Percentiles rank a stretch among this genome's conserved stretches.
phyloP scores from a whole-genome alignment of 352 stramenopile species.

The Sclerospora graminicola region DNA sequence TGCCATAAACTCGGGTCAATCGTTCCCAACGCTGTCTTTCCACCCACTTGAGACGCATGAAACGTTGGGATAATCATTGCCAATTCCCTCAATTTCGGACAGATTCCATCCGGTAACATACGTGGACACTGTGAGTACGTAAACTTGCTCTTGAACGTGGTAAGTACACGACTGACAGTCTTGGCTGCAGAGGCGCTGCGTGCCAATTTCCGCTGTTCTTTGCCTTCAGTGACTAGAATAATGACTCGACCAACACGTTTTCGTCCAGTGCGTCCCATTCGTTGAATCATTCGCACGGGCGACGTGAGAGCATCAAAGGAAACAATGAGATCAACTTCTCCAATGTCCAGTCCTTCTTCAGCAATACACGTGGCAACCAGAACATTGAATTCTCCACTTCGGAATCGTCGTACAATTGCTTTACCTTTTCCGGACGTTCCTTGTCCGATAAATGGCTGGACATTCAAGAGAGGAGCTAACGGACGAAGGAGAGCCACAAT shows the following conservation, averaged over 20 bases:
- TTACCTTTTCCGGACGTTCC: constrained; percentile 71
- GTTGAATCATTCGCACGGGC: constrained; percentile 92
- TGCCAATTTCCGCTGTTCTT: constrained; percentile 84
- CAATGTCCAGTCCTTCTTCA: constrained; percentile 94
- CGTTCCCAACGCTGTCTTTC: constrained; percentile 24
- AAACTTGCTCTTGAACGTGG: constrained; percentile 86
- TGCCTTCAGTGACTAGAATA: constrained; percentile 83
- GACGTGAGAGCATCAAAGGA: constrained; percentile 91
- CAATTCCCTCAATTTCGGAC: constrained; percentile 35
- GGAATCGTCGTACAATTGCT: constrained; percentile 88
- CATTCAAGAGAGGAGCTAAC: constrained; percentile 73
- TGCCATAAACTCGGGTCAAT: constrained; percentile 35
- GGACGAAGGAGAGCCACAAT: constrained; percentile 81
- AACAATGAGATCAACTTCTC: constrained; percentile 91
- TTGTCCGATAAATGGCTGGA: constrained; percentile 91
- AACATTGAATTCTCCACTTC: constrained; percentile 83
- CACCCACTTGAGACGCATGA: constrained; percentile 59
- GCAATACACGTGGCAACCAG: constrained; percentile 93
- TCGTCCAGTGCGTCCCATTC: constrained; percentile 93
- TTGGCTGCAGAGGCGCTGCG: constrained; percentile 69
- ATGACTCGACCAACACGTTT: constrained; percentile 90
- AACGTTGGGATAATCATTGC: constrained; percentile 76
- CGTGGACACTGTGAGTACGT: constrained; percentile 70
- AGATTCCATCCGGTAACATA: constrained; percentile 55
- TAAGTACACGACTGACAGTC: constrained; percentile 67